Conservation (phyloP, 768 basidiomycete genomes). For the Boletus rubroflammeus region DNA sequence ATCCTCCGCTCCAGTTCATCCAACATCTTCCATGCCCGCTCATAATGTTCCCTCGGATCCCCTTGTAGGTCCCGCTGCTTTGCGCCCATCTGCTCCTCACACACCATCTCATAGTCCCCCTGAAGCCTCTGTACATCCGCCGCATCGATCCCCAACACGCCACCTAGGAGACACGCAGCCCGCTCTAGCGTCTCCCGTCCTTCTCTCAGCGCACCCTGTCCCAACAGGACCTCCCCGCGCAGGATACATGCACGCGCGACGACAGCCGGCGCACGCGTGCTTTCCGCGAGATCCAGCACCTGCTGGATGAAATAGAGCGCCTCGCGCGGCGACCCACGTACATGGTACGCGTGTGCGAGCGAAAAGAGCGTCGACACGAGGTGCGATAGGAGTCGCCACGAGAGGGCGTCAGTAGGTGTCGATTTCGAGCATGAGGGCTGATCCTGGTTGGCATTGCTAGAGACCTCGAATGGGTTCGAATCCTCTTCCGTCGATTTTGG, state of each 20-base stretch:
- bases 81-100: conserved; percentile 27
- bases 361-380: conserved; percentile 64
- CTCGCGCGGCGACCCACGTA: conserved; percentile 79
- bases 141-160: conserved; percentile 51
- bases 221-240: conserved; percentile 67
- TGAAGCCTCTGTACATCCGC: conserved; percentile 55
- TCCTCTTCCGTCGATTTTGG: conserved; percentile 31
- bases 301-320: conserved; percentile 82
- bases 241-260: conserved; percentile 61
- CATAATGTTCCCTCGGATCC: conserved; percentile 52
- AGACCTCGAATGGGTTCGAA: conserved; percentile 56
- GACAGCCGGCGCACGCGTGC: conserved; percentile 63
- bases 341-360: conserved; percentile 59
- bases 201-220: conserved; percentile 55
- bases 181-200: conserved; percentile 52
- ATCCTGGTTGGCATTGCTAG: conserved; percentile 30
- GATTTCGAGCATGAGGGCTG: conserved; percentile 15
- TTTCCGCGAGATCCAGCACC: conserved; percentile 66
- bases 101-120: conserved; percentile 44
- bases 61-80: conserved; percentile 28
- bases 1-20: conserved; percentile 60
- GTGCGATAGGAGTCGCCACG: conserved; percentile 76
- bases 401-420: conserved; percentile 48
- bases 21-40: conserved; percentile 53
- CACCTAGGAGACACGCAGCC: conserved; percentile 45